Percentiles rank a stretch among this genome's conserved stretches.
These are phyloP conservation scores for Murraya koenigii DNA, from an alignment of 345 rosid species.

Conservation along the genomic window DNA sequence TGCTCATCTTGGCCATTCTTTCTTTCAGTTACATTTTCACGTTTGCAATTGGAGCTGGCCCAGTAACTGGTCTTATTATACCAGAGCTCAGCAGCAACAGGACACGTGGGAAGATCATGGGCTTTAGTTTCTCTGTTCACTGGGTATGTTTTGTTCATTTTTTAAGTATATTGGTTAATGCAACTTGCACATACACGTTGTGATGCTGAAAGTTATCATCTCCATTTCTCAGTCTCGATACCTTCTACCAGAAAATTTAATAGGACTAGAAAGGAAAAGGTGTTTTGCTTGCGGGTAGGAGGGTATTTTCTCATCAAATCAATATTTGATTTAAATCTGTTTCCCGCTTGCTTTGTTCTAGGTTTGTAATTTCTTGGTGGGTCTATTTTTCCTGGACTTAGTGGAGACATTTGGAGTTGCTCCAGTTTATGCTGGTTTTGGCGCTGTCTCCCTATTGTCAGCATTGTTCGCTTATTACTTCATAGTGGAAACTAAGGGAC, in stretches of 20 bases:
- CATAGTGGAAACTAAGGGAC: slow-evolving; percentile 69
- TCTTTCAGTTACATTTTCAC: slow-evolving; percentile 57
- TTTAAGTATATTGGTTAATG: not conserved
- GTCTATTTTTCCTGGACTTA: slow-evolving; percentile 67
- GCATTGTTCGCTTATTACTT: slow-evolving; percentile 53
- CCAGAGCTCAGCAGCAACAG: slow-evolving; percentile 71
- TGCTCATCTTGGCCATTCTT: not conserved
- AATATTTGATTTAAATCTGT: not conserved
- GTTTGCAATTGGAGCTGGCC: slow-evolving; percentile 78
- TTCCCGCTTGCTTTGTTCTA: slow-evolving; percentile 18
- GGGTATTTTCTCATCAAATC: not conserved
- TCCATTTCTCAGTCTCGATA: not conserved
- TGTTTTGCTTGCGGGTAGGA: not conserved
- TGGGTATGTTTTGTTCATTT: slow-evolving; percentile 47
- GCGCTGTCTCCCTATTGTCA: slow-evolving; percentile 56
- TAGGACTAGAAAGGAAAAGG: not conserved
- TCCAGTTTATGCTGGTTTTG: slow-evolving; percentile 58
- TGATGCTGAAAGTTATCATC: not conserved
- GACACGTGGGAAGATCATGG: slow-evolving; percentile 74
- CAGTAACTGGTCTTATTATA: slow-evolving; percentile 71
- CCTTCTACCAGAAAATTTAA: not conserved
- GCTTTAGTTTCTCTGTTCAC: slow-evolving; percentile 70
- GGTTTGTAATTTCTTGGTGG: slow-evolving; percentile 81
- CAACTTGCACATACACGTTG: not conserved
- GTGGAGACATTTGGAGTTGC: slow-evolving; percentile 58